These are phyloP conservation scores for Senna tora DNA, from an alignment of 306 rosid species.

Conservation along the genomic window DNA sequence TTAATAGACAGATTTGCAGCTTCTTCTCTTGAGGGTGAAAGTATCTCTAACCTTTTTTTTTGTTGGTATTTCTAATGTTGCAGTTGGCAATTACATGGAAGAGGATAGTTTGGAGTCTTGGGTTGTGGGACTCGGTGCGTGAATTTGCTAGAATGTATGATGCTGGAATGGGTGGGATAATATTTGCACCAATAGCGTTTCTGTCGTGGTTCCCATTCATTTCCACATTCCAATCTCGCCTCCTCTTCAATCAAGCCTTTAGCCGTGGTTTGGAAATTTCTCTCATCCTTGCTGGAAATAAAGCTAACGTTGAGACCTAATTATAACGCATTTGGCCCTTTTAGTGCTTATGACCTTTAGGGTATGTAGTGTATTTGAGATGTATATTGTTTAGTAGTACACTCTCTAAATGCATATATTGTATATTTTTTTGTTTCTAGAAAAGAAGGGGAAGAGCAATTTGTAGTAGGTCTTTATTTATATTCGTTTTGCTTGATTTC, in stretches of 20 bases:
- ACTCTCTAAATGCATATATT: slow-evolving; percentile 9
- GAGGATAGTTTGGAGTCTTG: slow-evolving; percentile 61
- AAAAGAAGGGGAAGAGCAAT: neutral
- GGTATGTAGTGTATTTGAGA: slow-evolving; percentile 42
- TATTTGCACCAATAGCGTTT: slow-evolving; percentile 74
- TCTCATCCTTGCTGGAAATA: slow-evolving; percentile 94
- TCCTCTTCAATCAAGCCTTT: slow-evolving; percentile 95
- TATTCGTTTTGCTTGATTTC: slow-evolving; percentile 26
- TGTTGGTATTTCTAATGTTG: neutral
- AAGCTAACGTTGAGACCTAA: slow-evolving; percentile 76
- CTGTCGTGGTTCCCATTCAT: slow-evolving; percentile 96
- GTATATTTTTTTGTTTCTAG: slow-evolving; percentile 32
- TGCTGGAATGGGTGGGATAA: slow-evolving; percentile 95
- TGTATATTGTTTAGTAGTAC: slow-evolving; percentile 35
- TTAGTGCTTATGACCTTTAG: neutral
- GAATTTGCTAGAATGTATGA: slow-evolving; percentile 95
- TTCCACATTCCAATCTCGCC: slow-evolving; percentile 96
- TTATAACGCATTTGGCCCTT: slow-evolving; percentile 22
- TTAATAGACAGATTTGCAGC: slow-evolving; percentile 8
- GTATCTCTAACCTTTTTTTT: neutral
- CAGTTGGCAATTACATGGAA: slow-evolving; percentile 92
- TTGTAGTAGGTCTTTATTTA: slow-evolving; percentile 9
- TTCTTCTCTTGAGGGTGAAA: neutral
- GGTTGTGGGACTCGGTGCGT: slow-evolving; percentile 92
- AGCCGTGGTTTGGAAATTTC: slow-evolving; percentile 98